Evolutionary conservation across 176 grass and related monocot species (phyloP).

Genomic region (Eleusine indica): DNA sequence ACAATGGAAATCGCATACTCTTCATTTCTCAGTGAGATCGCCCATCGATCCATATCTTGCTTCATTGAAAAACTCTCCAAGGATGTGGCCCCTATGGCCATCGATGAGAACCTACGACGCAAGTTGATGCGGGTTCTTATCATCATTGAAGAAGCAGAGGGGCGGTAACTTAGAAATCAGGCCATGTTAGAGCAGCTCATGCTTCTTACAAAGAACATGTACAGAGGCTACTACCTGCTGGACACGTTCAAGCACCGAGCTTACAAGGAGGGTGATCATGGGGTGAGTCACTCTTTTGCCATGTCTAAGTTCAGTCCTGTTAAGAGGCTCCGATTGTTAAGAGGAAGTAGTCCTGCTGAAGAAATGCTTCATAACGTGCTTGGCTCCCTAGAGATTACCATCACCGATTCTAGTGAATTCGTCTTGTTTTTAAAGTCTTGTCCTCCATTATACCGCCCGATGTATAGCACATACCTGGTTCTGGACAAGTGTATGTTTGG

Average conservation of each 20-base stretch:
- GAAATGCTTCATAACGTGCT: neutral
- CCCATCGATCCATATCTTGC: neutral
- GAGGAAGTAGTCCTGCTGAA: neutral
- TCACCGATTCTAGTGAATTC: neutral
- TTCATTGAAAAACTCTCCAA: neutral
- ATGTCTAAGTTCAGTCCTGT: conserved; percentile 17
- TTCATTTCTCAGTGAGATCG: neutral
- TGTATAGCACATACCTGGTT: neutral
- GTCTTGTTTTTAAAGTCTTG: neutral
- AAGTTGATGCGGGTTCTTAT: neutral
- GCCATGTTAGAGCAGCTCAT: conserved; percentile 20
- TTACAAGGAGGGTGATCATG: neutral
- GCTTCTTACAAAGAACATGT: neutral
- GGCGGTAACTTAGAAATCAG: neutral
- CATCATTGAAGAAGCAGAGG: neutral
- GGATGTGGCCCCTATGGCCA: neutral
- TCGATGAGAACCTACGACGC: neutral
- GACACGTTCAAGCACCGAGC: neutral
- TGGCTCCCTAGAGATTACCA: neutral
- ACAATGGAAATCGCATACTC: neutral
- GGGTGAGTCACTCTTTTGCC: conserved; percentile 5
- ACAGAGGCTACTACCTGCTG: conserved; percentile 20
- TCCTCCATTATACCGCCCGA: neutral
- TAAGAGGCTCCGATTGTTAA: neutral
- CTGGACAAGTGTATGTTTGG: neutral